Evolutionary conservation across 1,284 basidiomycete species (phyloP).

Genomic region (Vanrija sp.): DNA sequence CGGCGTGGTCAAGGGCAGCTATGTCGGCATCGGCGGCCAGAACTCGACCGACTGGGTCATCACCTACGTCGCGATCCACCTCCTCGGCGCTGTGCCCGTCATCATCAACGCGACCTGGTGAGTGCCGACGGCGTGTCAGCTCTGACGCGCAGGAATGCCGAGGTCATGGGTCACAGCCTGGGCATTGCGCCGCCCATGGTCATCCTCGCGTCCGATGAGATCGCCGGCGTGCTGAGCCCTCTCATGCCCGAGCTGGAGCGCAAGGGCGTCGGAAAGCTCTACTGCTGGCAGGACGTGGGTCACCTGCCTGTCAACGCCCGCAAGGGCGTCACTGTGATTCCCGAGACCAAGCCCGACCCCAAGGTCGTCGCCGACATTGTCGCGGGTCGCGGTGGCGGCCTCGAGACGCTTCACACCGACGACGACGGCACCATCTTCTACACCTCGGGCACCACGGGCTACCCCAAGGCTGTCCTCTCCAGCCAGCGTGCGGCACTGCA

Average conservation of each 20-base stretch:
- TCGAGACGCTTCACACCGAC: conserved; percentile 28
- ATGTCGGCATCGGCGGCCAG: neutral
- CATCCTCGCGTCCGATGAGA: neutral
- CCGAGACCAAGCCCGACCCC: neutral
- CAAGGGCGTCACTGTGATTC: no score
- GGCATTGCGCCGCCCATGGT: neutral
- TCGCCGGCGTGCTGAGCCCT: neutral
- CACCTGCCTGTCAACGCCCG: no score
- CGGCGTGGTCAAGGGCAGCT: neutral
- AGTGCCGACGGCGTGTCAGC: neutral
- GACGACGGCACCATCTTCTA: conserved; percentile 41
- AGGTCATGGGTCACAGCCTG: neutral
- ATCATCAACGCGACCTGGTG: conserved; percentile 33
- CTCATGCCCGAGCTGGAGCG: neutral
- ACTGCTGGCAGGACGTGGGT: neutral
- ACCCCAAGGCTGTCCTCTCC: conserved; percentile 40
- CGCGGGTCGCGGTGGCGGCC: conserved; percentile 4
- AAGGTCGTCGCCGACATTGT: neutral
- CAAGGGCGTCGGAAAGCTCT: neutral
- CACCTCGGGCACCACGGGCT: conserved; percentile 18
- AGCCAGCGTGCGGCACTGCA: conserved; percentile 24
- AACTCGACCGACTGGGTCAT: conserved; percentile 24
- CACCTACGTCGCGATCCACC: conserved; percentile 31
- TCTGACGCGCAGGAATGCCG: neutral
- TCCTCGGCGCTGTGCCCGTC: conserved; percentile 34